Base-by-base conservation (phyloP, 108 stramenopile genomes). In the Cyclotella sp. region DNA sequence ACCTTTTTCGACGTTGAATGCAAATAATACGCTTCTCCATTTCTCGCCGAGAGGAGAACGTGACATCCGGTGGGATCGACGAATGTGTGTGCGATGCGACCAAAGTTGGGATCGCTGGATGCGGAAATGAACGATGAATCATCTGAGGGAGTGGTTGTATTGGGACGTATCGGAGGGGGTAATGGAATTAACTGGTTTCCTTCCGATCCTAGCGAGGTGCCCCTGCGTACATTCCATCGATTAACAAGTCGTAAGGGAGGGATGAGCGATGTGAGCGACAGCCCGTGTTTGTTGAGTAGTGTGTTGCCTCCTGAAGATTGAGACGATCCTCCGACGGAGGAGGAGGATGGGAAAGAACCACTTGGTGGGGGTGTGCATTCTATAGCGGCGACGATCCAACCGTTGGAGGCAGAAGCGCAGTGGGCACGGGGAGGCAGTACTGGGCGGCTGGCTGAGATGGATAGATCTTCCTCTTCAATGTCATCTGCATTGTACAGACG, bases 61-160 rank as follows among this genome's bases (percentile, higher is more conserved):
- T 95, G 93, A 74, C 86, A 85, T 39, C 91, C 93, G 45, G 93
- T 95, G 0, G 93, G 93, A 85, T 95, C 93, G 14, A 89, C 86
- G 72, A 95, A 91, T 52, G 86, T 87, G 52, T 90, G 91, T 29
- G 53, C 65, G 53, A 95, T 88, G 18, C 84, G 73, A 18, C 88
- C 81, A 78, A 77, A 78, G 72, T 73, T 78, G 30, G 81, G 76
- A 73, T 68, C 87, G 52, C 47, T 75, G 12, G 62, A 19, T n/a
- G 24, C 27, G 10, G 63, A 67, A 19, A 82, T 59, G 34, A 87
- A 78, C 6, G 87, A 75, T 47, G 79, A 6, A 15, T 51, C 47
- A 53, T 39, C 68, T 0, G 49, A 53, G 52, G 49, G 16, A 63
- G 83, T 78, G 76, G 78, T 4, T 70, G 27, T 28, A 30, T 53